These are phyloP conservation scores for Calendula officinalis DNA, from an alignment of 129 eudicot species.

Conservation along the genomic window DNA sequence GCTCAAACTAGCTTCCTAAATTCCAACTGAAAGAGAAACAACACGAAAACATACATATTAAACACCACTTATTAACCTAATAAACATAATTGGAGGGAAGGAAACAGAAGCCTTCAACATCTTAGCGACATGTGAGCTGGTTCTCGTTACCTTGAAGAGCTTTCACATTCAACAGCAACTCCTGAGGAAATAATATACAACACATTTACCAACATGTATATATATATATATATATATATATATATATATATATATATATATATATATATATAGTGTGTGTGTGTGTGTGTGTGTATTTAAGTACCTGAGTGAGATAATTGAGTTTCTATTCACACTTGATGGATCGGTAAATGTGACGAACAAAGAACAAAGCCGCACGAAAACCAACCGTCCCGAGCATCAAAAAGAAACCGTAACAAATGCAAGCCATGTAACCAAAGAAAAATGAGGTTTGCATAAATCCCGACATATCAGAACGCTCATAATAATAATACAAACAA, in stretches of 20 bases:
- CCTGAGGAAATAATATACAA: slow-evolving; percentile 19
- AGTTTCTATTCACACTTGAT: slow-evolving; percentile 57
- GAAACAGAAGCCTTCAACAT: slow-evolving; percentile 16
- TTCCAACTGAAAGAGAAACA: slow-evolving; percentile 20
- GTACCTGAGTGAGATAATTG: slow-evolving; percentile 29
- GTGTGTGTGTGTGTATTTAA: background rate
- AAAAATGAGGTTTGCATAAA: slow-evolving; percentile 64
- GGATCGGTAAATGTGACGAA: slow-evolving; percentile 53
- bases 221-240: background rate
- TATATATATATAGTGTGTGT: too few species aligned
- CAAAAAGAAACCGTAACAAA: slow-evolving; percentile 61
- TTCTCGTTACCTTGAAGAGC: slow-evolving; percentile 11
- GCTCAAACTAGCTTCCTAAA: slow-evolving; percentile 26
- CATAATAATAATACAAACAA: slow-evolving; percentile 58
- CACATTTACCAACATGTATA: background rate
- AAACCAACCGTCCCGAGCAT: slow-evolving; percentile 60
- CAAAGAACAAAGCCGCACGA: slow-evolving; percentile 55
- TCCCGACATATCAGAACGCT: slow-evolving; percentile 52
- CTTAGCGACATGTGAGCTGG: slow-evolving; percentile 10
- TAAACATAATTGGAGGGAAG: slow-evolving; percentile 20
- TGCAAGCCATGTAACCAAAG: slow-evolving; percentile 74
- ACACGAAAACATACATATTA: slow-evolving; percentile 19
- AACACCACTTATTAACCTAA: slow-evolving; percentile 38
- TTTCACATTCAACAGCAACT: slow-evolving; percentile 24
- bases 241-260: background rate